These are phyloP conservation scores for Prinsepia uniflora DNA, from an alignment of 306 rosid species.

Conservation along the genomic window DNA sequence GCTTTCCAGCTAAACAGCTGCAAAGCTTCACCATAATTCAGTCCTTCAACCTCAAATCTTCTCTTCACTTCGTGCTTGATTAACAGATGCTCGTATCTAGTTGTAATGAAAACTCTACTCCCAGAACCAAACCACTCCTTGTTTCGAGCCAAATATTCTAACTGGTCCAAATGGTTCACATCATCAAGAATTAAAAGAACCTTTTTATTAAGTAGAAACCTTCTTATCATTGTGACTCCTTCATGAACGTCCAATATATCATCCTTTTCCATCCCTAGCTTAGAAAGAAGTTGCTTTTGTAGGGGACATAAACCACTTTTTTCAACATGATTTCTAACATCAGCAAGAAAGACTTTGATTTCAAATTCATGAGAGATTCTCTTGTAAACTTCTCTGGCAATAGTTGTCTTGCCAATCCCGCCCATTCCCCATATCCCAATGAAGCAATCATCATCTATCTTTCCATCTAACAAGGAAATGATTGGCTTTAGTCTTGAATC, in stretches of 20 bases:
- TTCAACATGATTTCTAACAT: slow-evolving; percentile 2
- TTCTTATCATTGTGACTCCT: slow-evolving; percentile 12
- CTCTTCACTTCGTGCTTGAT: not conserved
- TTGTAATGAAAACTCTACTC: slow-evolving; percentile 22
- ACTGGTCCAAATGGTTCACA: slow-evolving; percentile 7
- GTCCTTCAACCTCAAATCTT: slow-evolving; percentile 8
- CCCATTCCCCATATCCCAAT: slow-evolving; percentile 23
- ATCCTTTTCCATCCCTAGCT: not conserved
- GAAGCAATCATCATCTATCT: slow-evolving; percentile 4
- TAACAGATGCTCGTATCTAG: slow-evolving; percentile 13
- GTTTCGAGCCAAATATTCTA: slow-evolving; percentile 2
- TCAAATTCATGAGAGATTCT: slow-evolving; percentile 6
- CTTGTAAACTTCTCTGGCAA: not conserved
- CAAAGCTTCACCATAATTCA: slow-evolving; percentile 1
- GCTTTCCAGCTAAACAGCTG: slow-evolving; percentile 10
- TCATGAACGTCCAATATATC: not conserved
- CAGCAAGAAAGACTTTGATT: not conserved
- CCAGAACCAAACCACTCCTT: slow-evolving; percentile 12
- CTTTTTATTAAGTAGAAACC: not conserved
- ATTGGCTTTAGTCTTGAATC: not conserved
- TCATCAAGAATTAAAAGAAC: slow-evolving; percentile 16
- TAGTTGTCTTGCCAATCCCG: slow-evolving; percentile 13
- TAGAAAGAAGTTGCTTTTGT: slow-evolving; percentile 9
- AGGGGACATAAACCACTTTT: not conserved
- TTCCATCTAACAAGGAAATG: not conserved